These are phyloP conservation scores for Peniophora sp. DNA, from an alignment of 1,284 basidiomycete species.

Conservation along the genomic window DNA sequence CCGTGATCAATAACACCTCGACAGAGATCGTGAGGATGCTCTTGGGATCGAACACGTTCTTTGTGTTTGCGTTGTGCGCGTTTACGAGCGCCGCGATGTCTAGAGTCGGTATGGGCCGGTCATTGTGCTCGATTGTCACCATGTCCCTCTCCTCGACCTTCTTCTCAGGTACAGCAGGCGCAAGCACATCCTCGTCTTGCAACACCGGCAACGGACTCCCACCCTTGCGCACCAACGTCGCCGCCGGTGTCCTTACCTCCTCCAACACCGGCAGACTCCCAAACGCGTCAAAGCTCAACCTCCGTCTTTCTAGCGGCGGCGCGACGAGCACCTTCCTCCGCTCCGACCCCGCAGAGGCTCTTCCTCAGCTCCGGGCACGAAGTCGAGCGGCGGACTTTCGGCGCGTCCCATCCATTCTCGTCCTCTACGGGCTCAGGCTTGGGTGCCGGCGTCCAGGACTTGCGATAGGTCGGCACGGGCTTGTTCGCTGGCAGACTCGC, in stretches of 20 bases:
- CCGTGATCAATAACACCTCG: slow-evolving; percentile 55
- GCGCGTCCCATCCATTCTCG: too few relatives aligned
- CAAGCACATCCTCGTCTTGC: not conserved
- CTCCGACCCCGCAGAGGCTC: not conserved
- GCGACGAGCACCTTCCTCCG: not conserved
- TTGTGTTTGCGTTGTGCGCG: slow-evolving; percentile 3
- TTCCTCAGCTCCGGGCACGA: not conserved
- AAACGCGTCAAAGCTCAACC: slow-evolving; percentile 60
- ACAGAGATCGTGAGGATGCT: slow-evolving; percentile 57
- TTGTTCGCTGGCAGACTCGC: not conserved
- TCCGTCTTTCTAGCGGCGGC: slow-evolving; percentile 41
- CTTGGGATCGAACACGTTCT: too few relatives aligned
- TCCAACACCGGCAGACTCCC: slow-evolving; percentile 56
- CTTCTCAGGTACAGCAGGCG: not conserved
- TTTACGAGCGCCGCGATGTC: slow-evolving; percentile 40
- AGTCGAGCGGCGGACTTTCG: too few relatives aligned
- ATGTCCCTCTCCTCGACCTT: not conserved
- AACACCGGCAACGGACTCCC: slow-evolving; percentile 1
- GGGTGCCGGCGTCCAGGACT: slow-evolving; percentile 13
- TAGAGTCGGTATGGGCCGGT: slow-evolving; percentile 40
- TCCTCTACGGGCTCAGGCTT: too few relatives aligned
- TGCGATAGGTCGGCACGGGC: not conserved
- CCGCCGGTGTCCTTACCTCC: slow-evolving; percentile 57
- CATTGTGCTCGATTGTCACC: slow-evolving; percentile 21
- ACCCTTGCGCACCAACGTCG: slow-evolving; percentile 37